phyloP scores from a whole-genome alignment of 73 alveolate genomes.

The Chromera velia region DNA sequence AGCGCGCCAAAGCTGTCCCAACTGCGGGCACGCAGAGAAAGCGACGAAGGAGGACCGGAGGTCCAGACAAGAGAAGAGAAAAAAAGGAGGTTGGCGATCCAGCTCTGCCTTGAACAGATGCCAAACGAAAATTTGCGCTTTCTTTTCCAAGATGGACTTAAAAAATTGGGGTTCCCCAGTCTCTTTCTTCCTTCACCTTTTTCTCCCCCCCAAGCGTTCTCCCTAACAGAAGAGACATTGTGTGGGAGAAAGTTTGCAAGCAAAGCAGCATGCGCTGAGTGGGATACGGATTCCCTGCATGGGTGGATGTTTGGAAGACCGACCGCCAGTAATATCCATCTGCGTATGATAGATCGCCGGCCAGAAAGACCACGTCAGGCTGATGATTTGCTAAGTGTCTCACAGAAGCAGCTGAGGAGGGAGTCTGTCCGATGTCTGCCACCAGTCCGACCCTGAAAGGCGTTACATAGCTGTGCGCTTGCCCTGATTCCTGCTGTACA shows the following conservation, averaged over 20 bases:
- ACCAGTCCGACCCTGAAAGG: conserved; percentile 25
- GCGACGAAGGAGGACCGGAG: background rate
- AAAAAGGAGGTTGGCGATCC: too few relatives aligned
- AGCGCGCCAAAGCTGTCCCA: conserved; percentile 24
- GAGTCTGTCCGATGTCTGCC: conserved; percentile 34
- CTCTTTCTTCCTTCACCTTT: background rate
- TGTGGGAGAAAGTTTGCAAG: background rate
- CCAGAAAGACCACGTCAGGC: conserved; percentile 18
- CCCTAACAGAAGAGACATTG: conserved; percentile 26
- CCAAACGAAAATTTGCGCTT: too few relatives aligned
- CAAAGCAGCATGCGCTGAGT: background rate
- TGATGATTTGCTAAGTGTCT: conserved; percentile 8
- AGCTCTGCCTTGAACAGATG: too few relatives aligned
- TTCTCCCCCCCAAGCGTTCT: background rate
- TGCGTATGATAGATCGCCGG: conserved; percentile 33
- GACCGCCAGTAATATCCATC: conserved; percentile 1
- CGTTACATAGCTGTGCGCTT: too few relatives aligned
- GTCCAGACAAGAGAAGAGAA: too few relatives aligned
- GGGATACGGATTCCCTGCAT: background rate
- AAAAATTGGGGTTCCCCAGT: background rate
- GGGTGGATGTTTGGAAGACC: background rate
- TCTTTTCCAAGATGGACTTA: background rate
- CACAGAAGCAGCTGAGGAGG: conserved; percentile 1
- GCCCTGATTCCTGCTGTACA: too few relatives aligned
- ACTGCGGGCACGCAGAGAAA: background rate